These are phyloP conservation scores for Fusarium sp. DNA, from an alignment of 2,329 filamentous ascomycete species.

Conservation along the genomic window DNA sequence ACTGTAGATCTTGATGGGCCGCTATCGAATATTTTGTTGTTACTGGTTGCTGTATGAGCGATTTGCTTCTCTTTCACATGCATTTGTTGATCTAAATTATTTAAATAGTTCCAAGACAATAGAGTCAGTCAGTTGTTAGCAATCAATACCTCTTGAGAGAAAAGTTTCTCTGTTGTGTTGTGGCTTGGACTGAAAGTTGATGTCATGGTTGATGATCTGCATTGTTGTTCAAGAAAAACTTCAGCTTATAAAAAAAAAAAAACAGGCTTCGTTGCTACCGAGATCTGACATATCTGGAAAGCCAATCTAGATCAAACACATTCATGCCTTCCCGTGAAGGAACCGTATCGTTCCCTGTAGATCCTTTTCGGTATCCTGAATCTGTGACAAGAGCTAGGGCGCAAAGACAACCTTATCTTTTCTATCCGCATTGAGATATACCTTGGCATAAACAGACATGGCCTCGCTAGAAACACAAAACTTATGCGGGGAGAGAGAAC, in stretches of 20 bases:
- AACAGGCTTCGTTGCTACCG: neutral
- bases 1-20: constrained; percentile 33
- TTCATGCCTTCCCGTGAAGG: neutral
- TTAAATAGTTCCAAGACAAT: neutral
- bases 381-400: neutral
- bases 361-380: neutral
- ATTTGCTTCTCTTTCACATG: constrained; percentile 5
- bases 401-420: neutral
- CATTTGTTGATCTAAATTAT: neutral
- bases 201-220: constrained; percentile 20
- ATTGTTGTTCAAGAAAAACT: constrained; percentile 17
- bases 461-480: neutral
- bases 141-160: neutral
- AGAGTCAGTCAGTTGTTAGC: neutral
- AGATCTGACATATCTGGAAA: neutral
- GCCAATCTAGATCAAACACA: neutral
- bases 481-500: neutral
- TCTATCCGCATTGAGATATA: neutral
- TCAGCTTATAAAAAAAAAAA: constrained; percentile 9
- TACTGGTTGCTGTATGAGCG: neutral
- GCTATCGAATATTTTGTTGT: neutral
- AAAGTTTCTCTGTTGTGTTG: neutral
- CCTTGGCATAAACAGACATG: neutral
- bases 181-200: constrained; percentile 4
- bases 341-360: neutral